Percentiles rank a stretch among this genome's conserved stretches.
Evolutionary conservation across 2,329 filamentous ascomycete genomes (phyloP).

Genomic region (Trichoderma gracile): DNA sequence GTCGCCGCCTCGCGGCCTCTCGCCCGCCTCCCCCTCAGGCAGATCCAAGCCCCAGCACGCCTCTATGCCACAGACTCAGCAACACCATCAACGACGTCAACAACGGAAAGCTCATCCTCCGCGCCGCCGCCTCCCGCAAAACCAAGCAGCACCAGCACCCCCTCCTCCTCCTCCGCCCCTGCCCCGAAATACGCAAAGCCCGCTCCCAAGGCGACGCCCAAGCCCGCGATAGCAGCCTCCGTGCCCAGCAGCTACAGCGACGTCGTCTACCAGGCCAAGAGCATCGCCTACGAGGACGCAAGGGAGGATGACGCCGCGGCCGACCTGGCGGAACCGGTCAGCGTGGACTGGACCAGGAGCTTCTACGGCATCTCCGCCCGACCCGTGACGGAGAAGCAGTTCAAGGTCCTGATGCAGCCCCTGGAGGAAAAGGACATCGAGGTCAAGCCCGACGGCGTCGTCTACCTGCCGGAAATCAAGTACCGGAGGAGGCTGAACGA

Average conservation of each 20-base stretch:
- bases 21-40: constrained; percentile 24
- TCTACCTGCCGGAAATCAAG: constrained; percentile 98
- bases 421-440: constrained; percentile 78
- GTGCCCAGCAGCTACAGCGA: constrained; percentile 14
- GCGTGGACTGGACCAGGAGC: constrained; percentile 76
- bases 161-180: background rate
- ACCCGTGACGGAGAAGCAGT: constrained; percentile 70
- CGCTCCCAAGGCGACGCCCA: background rate
- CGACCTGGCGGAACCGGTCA: constrained; percentile 25
- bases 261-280: constrained; percentile 28
- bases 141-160: background rate
- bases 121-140: constrained; percentile 15
- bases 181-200: constrained; percentile 10
- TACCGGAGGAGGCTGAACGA: constrained; percentile 87
- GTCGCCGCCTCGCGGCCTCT: constrained; percentile 30
- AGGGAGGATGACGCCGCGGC: background rate
- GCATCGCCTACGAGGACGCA: constrained; percentile 27
- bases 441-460: constrained; percentile 94
- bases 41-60: constrained; percentile 29
- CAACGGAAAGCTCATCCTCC: constrained; percentile 3
- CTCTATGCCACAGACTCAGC: constrained; percentile 33
- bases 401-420: constrained; percentile 66
- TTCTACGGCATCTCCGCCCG: constrained; percentile 74
- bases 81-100: constrained; percentile 22
- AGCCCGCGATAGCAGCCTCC: constrained; percentile 6